A percentile compares a stretch with the other conserved stretches of the same genome.
Evolutionary conservation across 1,284 basidiomycete genomes (phyloP).

Genomic region (Trichosporon faecale): DNA sequence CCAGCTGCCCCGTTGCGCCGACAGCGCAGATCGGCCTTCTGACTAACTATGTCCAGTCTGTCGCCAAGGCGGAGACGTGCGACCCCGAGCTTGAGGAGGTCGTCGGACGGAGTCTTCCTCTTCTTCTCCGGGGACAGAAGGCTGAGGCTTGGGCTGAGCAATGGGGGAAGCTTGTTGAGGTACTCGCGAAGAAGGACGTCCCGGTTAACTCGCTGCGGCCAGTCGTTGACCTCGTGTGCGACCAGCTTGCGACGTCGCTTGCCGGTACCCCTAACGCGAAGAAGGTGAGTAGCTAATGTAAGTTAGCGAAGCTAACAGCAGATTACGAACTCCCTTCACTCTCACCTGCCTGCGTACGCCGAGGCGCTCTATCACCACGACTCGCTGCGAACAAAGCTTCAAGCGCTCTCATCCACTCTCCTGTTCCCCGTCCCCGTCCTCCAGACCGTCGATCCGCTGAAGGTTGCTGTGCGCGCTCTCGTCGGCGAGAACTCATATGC

Average conservation of each 20-base stretch:
- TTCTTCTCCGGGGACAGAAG: slow-evolving; percentile 29
- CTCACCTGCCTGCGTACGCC: slow-evolving; percentile 29
- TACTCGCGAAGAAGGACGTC: slow-evolving; percentile 6
- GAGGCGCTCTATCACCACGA: slow-evolving; percentile 24
- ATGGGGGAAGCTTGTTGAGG: slow-evolving; percentile 26
- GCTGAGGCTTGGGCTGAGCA: slow-evolving; percentile 38
- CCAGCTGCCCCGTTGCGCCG: slow-evolving; percentile 15
- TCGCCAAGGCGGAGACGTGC: not conserved
- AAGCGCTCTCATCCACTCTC: slow-evolving; percentile 23
- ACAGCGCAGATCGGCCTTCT: slow-evolving; percentile 26
- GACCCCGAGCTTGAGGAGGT: not conserved
- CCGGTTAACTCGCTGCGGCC: slow-evolving; percentile 6
- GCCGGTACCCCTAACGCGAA: slow-evolving; percentile 29
- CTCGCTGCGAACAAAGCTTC: slow-evolving; percentile 18
- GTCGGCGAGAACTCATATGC: slow-evolving; percentile 1
- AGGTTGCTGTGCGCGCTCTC: slow-evolving; percentile 8
- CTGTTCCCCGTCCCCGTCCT: slow-evolving; percentile 34
- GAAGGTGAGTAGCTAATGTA: slow-evolving; percentile 29
- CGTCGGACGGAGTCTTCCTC: slow-evolving; percentile 11
- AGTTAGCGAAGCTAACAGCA: slow-evolving; percentile 15
- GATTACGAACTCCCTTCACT: slow-evolving; percentile 28
- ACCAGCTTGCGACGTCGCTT: slow-evolving; percentile 16
- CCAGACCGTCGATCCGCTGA: slow-evolving; percentile 27
- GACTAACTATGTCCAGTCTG: slow-evolving; percentile 20
- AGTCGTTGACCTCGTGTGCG: slow-evolving; percentile 17